These are phyloP conservation scores for Coleophoma eucalyptorum DNA, from an alignment of 2,329 filamentous ascomycete genomes.

Conservation along the genomic window DNA sequence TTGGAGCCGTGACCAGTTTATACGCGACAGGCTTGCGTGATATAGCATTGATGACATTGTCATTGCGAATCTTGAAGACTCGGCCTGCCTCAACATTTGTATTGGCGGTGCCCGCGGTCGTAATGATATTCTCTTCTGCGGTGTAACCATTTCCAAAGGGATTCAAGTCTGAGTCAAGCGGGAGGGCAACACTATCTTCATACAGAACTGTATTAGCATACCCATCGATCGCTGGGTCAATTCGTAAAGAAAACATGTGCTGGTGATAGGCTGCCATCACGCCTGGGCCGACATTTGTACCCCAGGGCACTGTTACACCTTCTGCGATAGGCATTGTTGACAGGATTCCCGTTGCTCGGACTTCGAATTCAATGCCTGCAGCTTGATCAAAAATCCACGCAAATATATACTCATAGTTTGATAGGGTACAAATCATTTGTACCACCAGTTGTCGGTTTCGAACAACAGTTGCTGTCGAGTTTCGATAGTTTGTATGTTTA, in stretches of 20 bases:
- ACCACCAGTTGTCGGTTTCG: slow-evolving; percentile 63
- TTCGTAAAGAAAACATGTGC: slow-evolving; percentile 68
- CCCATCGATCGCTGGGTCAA: slow-evolving; percentile 60
- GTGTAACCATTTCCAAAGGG: slow-evolving; percentile 48
- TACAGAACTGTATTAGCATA: slow-evolving; percentile 51
- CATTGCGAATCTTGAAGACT: slow-evolving; percentile 55
- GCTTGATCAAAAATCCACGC: slow-evolving; percentile 71
- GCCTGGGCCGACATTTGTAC: slow-evolving; percentile 65
- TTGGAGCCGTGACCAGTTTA: slow-evolving; percentile 50
- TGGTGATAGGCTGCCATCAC: slow-evolving; percentile 72
- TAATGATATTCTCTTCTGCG: slow-evolving; percentile 41
- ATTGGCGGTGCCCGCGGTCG: slow-evolving; percentile 41
- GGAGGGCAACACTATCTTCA: slow-evolving; percentile 56
- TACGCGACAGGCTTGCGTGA: slow-evolving; percentile 51
- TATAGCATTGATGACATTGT: slow-evolving; percentile 45
- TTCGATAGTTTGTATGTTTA: slow-evolving; percentile 69
- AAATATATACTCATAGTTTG: slow-evolving; percentile 72
- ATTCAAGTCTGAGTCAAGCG: slow-evolving; percentile 45
- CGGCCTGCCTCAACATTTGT: slow-evolving; percentile 43
- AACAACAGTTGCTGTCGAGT: slow-evolving; percentile 57
- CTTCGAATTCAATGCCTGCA: slow-evolving; percentile 62
- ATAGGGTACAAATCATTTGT: slow-evolving; percentile 67
- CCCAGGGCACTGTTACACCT: slow-evolving; percentile 59
- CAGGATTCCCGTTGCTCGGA: slow-evolving; percentile 65
- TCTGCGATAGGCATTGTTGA: slow-evolving; percentile 65